Evolutionary conservation across 2,329 filamentous ascomycete species (phyloP), one percentile per base, ranked within the genome.

Genomic region (Pseudogymnoascus sp.): DNA sequence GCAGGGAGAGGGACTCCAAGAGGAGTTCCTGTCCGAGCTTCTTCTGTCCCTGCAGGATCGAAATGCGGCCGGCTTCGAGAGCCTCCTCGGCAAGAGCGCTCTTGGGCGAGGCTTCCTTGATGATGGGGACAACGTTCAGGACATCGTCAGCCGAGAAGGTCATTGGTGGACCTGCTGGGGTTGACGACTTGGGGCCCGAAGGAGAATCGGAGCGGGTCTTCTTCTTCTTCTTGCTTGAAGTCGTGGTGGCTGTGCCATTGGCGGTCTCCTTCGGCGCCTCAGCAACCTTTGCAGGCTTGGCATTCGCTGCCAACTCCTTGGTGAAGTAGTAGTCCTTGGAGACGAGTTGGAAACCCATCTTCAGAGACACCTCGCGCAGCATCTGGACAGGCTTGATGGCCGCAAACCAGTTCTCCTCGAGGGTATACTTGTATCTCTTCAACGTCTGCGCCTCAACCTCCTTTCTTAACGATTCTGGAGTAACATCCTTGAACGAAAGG

Each of bases 21-120:
- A 99, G 82, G 60, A 99, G 82, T 74, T 99, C 94, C 74, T 96
- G 92, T 38, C 94, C 94, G 48, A 99, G 83, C 75, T 96, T 94
- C 76, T 89, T 92, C 77, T 99, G 91, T 71, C 90, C 88, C 72
- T 97, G 92, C 67, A 94, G 84, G 63, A 99, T 85, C n/a, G 92
- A 96, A 70, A 99, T 92, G 59, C 92, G 89, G 21, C 94, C 94
- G 61, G 92, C 94, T 74, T 99, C 94, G 41, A 99, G 79, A 12
- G 94, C 92, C 75, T 99, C 94, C 73, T 99, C 94, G 0, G 94
- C 92, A 63, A 99, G 81, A 23, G 90, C 79, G 71, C 92, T 96
- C 74, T 90, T 88, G 37, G 92, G 94, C 62, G 89, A 86, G 3
- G 94, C 94, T 71, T 99, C 92, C 79, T 97, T 97, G 69, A 97